These are phyloP conservation scores for Diaporthe australafricana DNA, from an alignment of 2,329 filamentous ascomycete genomes.

Conservation along the genomic window DNA sequence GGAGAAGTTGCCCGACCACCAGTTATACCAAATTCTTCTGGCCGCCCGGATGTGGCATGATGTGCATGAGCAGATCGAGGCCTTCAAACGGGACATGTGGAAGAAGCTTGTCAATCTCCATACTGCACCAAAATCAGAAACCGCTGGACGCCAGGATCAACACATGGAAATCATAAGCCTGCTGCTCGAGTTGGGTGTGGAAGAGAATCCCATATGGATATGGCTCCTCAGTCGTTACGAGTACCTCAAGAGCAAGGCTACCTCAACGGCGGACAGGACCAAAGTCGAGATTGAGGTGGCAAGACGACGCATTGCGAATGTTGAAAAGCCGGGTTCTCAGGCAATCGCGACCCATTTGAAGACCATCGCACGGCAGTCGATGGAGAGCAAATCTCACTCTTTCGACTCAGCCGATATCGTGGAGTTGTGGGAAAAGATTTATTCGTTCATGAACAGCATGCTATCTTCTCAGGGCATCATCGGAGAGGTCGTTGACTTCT, in stretches of 20 bases:
- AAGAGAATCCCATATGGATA: slow-evolving; percentile 96
- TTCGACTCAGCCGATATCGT: slow-evolving; percentile 85
- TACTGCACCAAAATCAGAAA: slow-evolving; percentile 62
- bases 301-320: slow-evolving; percentile 80
- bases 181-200: slow-evolving; percentile 91
- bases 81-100: slow-evolving; percentile 92
- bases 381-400: slow-evolving; percentile 69
- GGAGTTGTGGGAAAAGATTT: slow-evolving; percentile 92
- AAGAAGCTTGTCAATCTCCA: slow-evolving; percentile 79
- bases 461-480: slow-evolving; percentile 84
- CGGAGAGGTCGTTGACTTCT: slow-evolving; percentile 92
- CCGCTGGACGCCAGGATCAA: slow-evolving; percentile 74
- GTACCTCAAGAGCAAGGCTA: slow-evolving; percentile 87
- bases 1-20: slow-evolving; percentile 74
- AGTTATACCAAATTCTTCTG: slow-evolving; percentile 88
- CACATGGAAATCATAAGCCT: slow-evolving; percentile 92
- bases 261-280: slow-evolving; percentile 82
- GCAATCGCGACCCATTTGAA: slow-evolving; percentile 81
- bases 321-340: slow-evolving; percentile 77
- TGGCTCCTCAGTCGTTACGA: slow-evolving; percentile 94
- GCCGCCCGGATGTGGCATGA: slow-evolving; percentile 96
- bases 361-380: slow-evolving; percentile 74
- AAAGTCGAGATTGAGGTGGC: slow-evolving; percentile 93
- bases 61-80: slow-evolving; percentile 86
- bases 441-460: slow-evolving; percentile 78